Evolutionary conservation across 2,329 filamentous ascomycete species (phyloP), one percentile per base, ranked within the genome.

Genomic region (Apiospora arundinis): DNA sequence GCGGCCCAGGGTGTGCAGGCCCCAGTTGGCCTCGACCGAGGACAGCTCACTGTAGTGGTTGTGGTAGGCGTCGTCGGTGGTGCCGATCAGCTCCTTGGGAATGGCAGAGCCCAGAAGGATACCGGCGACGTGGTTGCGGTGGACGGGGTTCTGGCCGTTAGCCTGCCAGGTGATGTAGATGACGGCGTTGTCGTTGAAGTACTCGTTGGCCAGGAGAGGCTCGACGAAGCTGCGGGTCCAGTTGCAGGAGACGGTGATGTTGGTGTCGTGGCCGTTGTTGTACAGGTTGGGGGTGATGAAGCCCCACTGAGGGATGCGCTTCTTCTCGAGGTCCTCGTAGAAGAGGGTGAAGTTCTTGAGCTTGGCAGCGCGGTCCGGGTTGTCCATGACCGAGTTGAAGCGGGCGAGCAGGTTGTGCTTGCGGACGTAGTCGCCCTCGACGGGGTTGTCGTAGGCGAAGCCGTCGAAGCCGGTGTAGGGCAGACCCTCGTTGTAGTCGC

Each of bases 181-280:
- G 1, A 96, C 86, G 0, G 92, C 95, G 77, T 92, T 89, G 70
- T 93, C 85, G 87, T 91, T 91, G 81, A 96, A 95, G 75, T 91
- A 87, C 25, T 84, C 82, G 81, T 95, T 87, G 42, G 85, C 80
- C 6, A 95, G 84, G 21, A 96, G 88, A 0, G 92, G 92, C 70
- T 89, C 86, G 1, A 96, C 81, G 83, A 95, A 95, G 67, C 78
- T 83, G 48, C 89, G 87, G 18, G 90, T 88, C 92, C 92, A 96
- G 18, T 82, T 77, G 4, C 92, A 88, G 86, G 9, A 96, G 81
- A 82, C 94, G 95, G 69, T 80, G 83, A 67, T 88, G 87, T n/a
- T 90, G 25, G 89, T 90, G 80, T 96, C 93, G 75, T 93, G 92
- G 21, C 91, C 92, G 76, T 92, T 90, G 73, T 89, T 88, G 67